phyloP scores from a whole-genome alignment of 2,329 filamentous ascomycete genomes.

The Cladosporium oxysporum region DNA sequence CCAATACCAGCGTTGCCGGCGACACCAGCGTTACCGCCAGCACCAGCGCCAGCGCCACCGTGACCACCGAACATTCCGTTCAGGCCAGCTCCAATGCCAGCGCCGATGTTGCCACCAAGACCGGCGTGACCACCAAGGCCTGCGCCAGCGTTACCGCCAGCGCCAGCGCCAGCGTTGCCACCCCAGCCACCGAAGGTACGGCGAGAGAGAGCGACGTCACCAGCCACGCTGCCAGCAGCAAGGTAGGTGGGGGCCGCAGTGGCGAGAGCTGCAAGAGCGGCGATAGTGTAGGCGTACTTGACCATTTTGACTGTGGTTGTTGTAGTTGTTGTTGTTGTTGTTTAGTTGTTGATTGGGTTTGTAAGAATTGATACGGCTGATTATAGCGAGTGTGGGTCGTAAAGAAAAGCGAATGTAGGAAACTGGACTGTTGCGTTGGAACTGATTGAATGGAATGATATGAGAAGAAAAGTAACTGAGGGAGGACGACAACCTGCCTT shows the following conservation, averaged over 20 bases:
- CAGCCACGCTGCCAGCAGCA: conserved; percentile 14
- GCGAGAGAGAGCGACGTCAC: not conserved
- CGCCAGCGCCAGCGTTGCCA: not conserved
- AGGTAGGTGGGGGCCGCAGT: conserved; percentile 15
- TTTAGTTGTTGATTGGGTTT: not conserved
- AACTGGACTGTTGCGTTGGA: not conserved
- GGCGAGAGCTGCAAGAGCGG: conserved; percentile 13
- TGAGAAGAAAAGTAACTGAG: not conserved
- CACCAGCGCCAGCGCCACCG: not conserved
- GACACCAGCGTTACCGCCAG: not conserved
- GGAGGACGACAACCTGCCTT: not conserved
- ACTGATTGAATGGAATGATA: conserved; percentile 9
- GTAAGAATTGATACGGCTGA: not conserved
- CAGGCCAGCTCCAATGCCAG: not conserved
- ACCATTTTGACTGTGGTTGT: not conserved
- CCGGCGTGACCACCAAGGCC: not conserved
- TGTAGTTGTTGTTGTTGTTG: not conserved
- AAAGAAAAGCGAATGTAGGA: conserved; percentile 4
- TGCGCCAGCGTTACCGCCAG: not conserved
- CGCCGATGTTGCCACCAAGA: not conserved
- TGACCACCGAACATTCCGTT: not conserved
- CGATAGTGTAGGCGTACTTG: conserved; percentile 17
- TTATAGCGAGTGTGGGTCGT: not conserved
- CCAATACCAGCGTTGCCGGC: not conserved
- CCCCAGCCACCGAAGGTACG: not conserved